Conservation (phyloP, 208 protist genomes). For the Paratrypanosoma confusum region DNA sequence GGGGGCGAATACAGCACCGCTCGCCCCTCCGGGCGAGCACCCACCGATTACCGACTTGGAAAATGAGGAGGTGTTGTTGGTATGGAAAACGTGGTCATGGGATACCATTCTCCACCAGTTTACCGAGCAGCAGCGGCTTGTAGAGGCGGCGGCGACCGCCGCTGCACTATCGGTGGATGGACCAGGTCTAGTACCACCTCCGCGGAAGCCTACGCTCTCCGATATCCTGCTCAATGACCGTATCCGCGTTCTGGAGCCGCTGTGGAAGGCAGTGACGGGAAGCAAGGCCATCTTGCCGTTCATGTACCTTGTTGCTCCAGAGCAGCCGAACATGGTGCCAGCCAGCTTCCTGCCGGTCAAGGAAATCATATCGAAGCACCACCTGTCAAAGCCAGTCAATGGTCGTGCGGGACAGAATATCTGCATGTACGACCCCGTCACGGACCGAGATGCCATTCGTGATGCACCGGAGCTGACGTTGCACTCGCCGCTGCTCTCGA, state of each 20-base stretch:
- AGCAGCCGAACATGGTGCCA: slow-evolving; percentile 55
- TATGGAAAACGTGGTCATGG: slow-evolving; percentile 86
- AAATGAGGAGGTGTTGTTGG: slow-evolving; percentile 49
- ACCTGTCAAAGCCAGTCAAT: slow-evolving; percentile 72
- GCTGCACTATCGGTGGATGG: neutral
- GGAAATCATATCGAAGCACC: slow-evolving; percentile 40
- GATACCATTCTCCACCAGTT: slow-evolving; percentile 67
- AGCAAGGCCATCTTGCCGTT: slow-evolving; percentile 73
- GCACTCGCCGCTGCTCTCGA: slow-evolving; percentile 1
- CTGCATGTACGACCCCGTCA: slow-evolving; percentile 57
- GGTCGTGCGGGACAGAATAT: slow-evolving; percentile 65
- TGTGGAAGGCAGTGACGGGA: slow-evolving; percentile 69
- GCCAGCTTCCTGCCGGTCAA: slow-evolving; percentile 40
- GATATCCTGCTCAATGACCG: slow-evolving; percentile 66
- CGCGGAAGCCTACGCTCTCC: slow-evolving; percentile 27
- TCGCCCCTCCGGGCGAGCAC: slow-evolving; percentile 18
- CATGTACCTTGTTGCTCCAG: slow-evolving; percentile 43
- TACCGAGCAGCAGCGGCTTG: slow-evolving; percentile 12
- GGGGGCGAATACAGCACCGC: slow-evolving; percentile 8
- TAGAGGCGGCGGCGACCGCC: neutral
- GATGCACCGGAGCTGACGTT: slow-evolving; percentile 16
- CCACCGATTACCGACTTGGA: slow-evolving; percentile 47
- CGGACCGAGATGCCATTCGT: slow-evolving; percentile 16
- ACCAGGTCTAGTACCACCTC: no score
- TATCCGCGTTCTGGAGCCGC: slow-evolving; percentile 60